These are phyloP conservation scores for Cercospora sojina DNA, from an alignment of 2,329 filamentous ascomycete genomes.

Conservation along the genomic window DNA sequence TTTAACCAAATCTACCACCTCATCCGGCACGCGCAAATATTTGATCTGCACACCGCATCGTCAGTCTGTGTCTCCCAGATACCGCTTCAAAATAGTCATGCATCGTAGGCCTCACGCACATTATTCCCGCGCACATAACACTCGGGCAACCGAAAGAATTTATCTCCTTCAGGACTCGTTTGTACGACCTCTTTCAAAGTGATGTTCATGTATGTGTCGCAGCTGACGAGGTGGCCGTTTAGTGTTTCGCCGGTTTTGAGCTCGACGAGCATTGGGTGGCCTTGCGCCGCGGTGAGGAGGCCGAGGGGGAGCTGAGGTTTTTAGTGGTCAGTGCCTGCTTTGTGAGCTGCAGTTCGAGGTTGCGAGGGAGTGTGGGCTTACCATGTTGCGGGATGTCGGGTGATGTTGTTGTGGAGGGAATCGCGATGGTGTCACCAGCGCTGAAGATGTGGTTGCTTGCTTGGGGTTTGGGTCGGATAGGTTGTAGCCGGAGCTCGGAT, in stretches of 20 bases:
- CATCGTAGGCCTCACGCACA: no score
- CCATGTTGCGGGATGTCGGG: slow-evolving; percentile 10
- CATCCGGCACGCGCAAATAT: slow-evolving; percentile 92
- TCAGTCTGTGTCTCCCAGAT: neutral
- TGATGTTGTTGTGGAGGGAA: neutral
- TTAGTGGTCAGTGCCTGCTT: slow-evolving; percentile 30
- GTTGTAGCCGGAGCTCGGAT: neutral
- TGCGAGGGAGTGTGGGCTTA: neutral
- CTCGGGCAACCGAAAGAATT: slow-evolving; percentile 87
- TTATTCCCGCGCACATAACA: slow-evolving; percentile 98
- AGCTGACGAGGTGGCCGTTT: slow-evolving; percentile 92
- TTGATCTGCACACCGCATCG: slow-evolving; percentile 71
- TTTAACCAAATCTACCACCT: slow-evolving; percentile 91
- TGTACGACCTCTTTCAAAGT: slow-evolving; percentile 96
- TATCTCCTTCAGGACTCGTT: slow-evolving; percentile 91
- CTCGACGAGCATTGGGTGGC: slow-evolving; percentile 96
- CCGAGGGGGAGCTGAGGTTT: slow-evolving; percentile 62
- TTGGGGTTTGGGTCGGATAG: neutral
- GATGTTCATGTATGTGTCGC: slow-evolving; percentile 99
- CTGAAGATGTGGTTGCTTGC: neutral
- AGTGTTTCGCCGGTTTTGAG: slow-evolving; percentile 97
- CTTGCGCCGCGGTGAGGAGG: slow-evolving; percentile 90
- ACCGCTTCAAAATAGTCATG: no score
- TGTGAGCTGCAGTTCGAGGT: slow-evolving; percentile 18
- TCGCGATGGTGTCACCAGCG: neutral